These are phyloP conservation scores for Claviceps cyperi DNA, from an alignment of 2,329 filamentous ascomycete genomes.

Conservation along the genomic window DNA sequence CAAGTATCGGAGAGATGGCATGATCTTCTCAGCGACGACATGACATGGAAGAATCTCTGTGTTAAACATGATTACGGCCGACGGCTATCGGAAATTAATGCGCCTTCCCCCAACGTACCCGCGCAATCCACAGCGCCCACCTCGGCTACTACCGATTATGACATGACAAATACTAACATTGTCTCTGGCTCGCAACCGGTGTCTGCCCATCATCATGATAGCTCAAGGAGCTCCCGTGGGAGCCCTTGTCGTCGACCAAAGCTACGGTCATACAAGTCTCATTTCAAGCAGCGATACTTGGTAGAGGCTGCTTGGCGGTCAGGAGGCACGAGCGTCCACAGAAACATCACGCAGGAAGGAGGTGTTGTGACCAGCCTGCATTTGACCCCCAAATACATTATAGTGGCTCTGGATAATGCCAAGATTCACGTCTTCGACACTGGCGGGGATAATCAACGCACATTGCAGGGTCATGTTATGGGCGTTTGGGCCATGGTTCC, in stretches of 20 bases:
- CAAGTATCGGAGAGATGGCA: slow-evolving; percentile 95
- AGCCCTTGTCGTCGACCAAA: slow-evolving; percentile 35
- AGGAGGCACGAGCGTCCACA: slow-evolving; percentile 68
- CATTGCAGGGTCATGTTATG: slow-evolving; percentile 92
- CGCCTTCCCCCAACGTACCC: slow-evolving; percentile 16
- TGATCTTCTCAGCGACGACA: slow-evolving; percentile 86
- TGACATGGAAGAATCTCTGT: slow-evolving; percentile 95
- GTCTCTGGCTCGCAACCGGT: slow-evolving; percentile 30
- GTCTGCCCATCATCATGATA: slow-evolving; percentile 19
- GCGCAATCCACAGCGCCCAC: slow-evolving; percentile 16
- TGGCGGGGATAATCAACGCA: slow-evolving; percentile 74
- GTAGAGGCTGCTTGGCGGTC: slow-evolving; percentile 95
- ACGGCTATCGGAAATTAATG: slow-evolving; percentile 37
- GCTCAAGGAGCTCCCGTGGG: slow-evolving; percentile 43
- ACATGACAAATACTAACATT: slow-evolving; percentile 23
- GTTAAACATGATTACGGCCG: slow-evolving; percentile 83
- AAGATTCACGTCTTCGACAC: slow-evolving; percentile 98
- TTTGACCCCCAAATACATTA: slow-evolving; percentile 88
- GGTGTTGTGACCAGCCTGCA: slow-evolving; percentile 94
- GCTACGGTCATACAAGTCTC: slow-evolving; percentile 77
- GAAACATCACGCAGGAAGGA: slow-evolving; percentile 89
- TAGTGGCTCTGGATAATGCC: slow-evolving; percentile 92
- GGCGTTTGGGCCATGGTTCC: slow-evolving; percentile 99
- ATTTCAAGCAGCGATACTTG: slow-evolving; percentile 95
- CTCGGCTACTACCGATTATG: slow-evolving; percentile 21